Base-by-base conservation (phyloP, 1,139 yeast species). In the Suhomyces terraborum region DNA sequence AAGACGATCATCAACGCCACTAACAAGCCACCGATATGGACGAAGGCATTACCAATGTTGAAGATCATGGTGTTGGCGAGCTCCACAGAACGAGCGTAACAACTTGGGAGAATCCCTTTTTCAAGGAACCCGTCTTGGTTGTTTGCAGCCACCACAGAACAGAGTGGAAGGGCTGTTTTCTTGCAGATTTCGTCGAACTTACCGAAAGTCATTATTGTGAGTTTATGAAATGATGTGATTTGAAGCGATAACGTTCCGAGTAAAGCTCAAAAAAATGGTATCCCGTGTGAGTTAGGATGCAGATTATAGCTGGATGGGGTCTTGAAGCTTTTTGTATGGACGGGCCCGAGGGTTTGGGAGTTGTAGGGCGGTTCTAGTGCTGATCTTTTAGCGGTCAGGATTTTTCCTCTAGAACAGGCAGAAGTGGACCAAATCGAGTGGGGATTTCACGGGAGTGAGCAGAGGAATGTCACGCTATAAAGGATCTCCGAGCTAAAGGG, bases 61-160 rank as follows among this genome's bases (percentile, higher is more conserved):
- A 88, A 91, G 18, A 93, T 87, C 69, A 88, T 75, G 1, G 98
- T 93, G 63, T 93, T 93, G 41, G 96, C 96, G 32, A 91, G 61
- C 52, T 83, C 91, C 25, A 91, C 88, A 5, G 91, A 75, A 55
- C 98, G 73, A 0, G 98, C 84, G 52, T 88, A 91, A 64, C 98
- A 93, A 32, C 64, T 61, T 2, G 97, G 84, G 33, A 87, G 62
- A 22, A 88, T 71, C 4, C 96, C 96, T 14, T 67, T 59, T 13
- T 59, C 51, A 49, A 77, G 62, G 43, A 52, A 52, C 36, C 62
- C 46, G 42, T 62, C 36, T 43, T 55, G 45, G 40, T 61, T 52
- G 50, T 65, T 41, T 4, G 73, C 47, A 34, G 77, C 80, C 6
- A 87, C 70, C 32, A 85, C 79, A 5, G 85, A 74, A 61, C 97